Percentiles rank a stretch among this genome's conserved stretches.
These are phyloP conservation scores for Candolleomyces aberdarensis DNA, from an alignment of 768 basidiomycete genomes.

Conservation along the genomic window DNA sequence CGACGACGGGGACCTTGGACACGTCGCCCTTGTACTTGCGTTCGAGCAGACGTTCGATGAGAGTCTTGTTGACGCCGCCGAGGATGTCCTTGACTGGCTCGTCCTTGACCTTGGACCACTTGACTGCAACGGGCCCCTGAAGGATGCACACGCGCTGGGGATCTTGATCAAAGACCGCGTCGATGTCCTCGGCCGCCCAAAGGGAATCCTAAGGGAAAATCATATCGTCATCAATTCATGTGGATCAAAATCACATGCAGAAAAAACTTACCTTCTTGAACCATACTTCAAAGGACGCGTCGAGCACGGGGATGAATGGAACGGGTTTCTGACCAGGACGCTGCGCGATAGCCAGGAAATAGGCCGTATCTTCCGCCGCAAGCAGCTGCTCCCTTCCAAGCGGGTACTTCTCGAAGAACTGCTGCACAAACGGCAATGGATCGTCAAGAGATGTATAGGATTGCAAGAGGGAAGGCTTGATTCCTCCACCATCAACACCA, in stretches of 20 bases:
- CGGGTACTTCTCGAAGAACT: slow-evolving; percentile 85
- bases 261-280: slow-evolving; percentile 85
- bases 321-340: slow-evolving; percentile 97
- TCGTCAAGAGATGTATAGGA: slow-evolving; percentile 84
- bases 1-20: slow-evolving; percentile 71
- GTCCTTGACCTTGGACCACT: slow-evolving; percentile 83
- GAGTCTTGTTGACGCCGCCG: slow-evolving; percentile 77
- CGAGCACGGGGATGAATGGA: slow-evolving; percentile 95
- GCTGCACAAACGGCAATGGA: slow-evolving; percentile 70
- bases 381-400: slow-evolving; percentile 82
- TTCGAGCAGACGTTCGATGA: slow-evolving; percentile 77
- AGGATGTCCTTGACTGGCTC: slow-evolving; percentile 93
- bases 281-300: slow-evolving; percentile 94
- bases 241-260: slow-evolving; percentile 14
- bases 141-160: slow-evolving; percentile 97
- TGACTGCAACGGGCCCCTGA: slow-evolving; percentile 94
- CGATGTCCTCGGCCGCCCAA: slow-evolving; percentile 97
- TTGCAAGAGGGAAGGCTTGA: slow-evolving; percentile 80
- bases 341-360: slow-evolving; percentile 94
- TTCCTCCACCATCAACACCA: slow-evolving; percentile 71
- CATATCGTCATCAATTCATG: slow-evolving; percentile 9
- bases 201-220: slow-evolving; percentile 72
- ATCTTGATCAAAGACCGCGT: slow-evolving; percentile 98
- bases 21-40: slow-evolving; percentile 75
- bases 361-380: slow-evolving; percentile 90